Conservation (phyloP, 108 stramenopile genomes). For the Seminavis robusta region DNA sequence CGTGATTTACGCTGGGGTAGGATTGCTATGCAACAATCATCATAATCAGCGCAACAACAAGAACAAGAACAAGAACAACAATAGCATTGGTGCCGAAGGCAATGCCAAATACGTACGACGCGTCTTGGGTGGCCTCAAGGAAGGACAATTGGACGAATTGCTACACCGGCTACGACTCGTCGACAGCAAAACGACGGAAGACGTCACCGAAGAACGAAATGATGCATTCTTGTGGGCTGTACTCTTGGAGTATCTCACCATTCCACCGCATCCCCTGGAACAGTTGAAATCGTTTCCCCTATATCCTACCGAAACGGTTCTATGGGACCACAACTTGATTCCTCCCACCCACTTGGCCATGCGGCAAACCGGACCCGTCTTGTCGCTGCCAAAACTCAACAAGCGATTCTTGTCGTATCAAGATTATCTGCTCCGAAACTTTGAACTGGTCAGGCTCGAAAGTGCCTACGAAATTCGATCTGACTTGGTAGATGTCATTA, state of each 20-base stretch:
- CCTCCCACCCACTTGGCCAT: constrained; percentile 44
- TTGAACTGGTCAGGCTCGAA: constrained; percentile 87
- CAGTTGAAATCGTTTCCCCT: constrained; percentile 70
- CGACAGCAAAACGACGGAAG: constrained; percentile 25
- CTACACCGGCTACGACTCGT: constrained; percentile 75
- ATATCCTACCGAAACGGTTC: constrained; percentile 84
- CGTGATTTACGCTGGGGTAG: constrained; percentile 69
- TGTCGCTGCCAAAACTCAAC: constrained; percentile 86
- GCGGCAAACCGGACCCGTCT: constrained; percentile 28
- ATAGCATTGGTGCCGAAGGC: too few relatives aligned
- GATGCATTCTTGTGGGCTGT: constrained; percentile 48
- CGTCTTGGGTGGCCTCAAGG: constrained; percentile 44
- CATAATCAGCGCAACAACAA: too few relatives aligned
- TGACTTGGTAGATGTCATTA: constrained; percentile 87
- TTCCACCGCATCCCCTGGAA: constrained; percentile 59
- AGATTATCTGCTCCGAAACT: constrained; percentile 91
- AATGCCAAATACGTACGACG: constrained; percentile 27
- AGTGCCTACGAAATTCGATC: constrained; percentile 91
- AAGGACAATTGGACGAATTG: constrained; percentile 56
- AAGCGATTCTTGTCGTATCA: constrained; percentile 86
- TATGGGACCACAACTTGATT: constrained; percentile 84
- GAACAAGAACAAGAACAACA: too few relatives aligned
- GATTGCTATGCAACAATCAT: constrained; percentile 36
- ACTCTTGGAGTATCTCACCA: constrained; percentile 58
- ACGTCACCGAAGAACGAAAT: constrained; percentile 10